These are phyloP conservation scores for Zopfochytrium polystomum DNA, from an alignment of 371 early-diverging fungal genomes.

Conservation along the genomic window DNA sequence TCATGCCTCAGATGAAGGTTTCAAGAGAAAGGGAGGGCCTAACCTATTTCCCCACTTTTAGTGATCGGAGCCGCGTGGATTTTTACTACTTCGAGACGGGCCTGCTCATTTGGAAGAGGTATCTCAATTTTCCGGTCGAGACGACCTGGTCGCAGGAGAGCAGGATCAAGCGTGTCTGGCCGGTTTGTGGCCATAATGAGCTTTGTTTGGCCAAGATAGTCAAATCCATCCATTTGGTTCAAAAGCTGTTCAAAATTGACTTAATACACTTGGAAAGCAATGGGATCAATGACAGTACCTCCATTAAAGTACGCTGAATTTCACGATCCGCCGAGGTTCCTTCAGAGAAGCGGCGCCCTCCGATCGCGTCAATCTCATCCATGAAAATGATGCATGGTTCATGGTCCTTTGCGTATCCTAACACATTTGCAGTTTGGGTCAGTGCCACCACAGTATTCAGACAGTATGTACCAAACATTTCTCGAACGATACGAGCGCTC, in stretches of 20 bases:
- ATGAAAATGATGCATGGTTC: slow-evolving; percentile 99
- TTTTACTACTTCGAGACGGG: slow-evolving; percentile 95
- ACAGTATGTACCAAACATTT: slow-evolving; percentile 88
- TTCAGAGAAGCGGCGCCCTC: slow-evolving; percentile 98
- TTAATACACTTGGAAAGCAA: not conserved
- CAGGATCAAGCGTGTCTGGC: slow-evolving; percentile 98
- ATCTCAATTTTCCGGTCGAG: slow-evolving; percentile 99
- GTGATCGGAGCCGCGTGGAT: slow-evolving; percentile 94
- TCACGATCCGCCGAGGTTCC: slow-evolving; percentile 99
- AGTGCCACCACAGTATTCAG: not conserved
- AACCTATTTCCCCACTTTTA: slow-evolving; percentile 94
- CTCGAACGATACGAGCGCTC: slow-evolving; percentile 93
- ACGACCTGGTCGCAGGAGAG: slow-evolving; percentile 96
- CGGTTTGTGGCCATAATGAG: slow-evolving; percentile 99
- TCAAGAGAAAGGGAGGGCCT: slow-evolving; percentile 9
- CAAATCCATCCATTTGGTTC: slow-evolving; percentile 99
- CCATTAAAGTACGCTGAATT: slow-evolving; percentile 99
- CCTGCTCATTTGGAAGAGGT: slow-evolving; percentile 87
- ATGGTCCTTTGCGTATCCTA: slow-evolving; percentile 96
- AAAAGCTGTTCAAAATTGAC: slow-evolving; percentile 57
- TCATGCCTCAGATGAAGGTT: not conserved
- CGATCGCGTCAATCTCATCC: slow-evolving; percentile 99
- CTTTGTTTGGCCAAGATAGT: slow-evolving; percentile 97
- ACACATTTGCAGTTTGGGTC: not conserved
- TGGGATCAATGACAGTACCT: slow-evolving; percentile 40